phyloP scores from a whole-genome alignment of 148 eudicot species.

The Fagopyrum homotropicum region DNA sequence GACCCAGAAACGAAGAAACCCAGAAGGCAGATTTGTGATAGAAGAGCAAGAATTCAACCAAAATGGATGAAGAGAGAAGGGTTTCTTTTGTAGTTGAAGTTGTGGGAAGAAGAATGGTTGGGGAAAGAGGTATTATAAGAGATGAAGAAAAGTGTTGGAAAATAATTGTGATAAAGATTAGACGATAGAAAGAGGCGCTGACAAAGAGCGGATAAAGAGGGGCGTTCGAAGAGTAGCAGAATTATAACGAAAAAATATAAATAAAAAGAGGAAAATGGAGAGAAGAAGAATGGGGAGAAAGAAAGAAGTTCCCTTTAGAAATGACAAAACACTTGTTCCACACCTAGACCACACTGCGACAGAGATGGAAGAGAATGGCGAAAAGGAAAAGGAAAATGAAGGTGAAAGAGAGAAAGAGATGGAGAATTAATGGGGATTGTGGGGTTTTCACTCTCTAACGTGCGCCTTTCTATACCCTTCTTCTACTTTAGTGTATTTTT shows the following conservation, averaged over 20 bases:
- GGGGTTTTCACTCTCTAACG: constrained; percentile 3
- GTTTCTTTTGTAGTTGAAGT: not conserved
- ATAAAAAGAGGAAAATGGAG: not conserved
- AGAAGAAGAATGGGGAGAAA: not conserved
- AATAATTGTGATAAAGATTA: constrained; percentile 12
- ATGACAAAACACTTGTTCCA: constrained; percentile 9
- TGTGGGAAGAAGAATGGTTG: not conserved
- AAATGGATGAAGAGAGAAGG: not conserved
- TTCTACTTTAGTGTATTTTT: not conserved
- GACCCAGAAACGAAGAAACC: constrained; percentile 1
- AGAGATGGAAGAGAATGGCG: constrained; percentile 1
- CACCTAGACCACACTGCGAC: constrained; percentile 8
- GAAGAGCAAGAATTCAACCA: not conserved
- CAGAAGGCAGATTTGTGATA: not conserved
- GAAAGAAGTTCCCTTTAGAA: not conserved
- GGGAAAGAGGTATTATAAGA: not conserved
- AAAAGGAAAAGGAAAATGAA: constrained; percentile 3
- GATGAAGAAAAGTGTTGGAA: not conserved
- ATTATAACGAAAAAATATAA: not conserved
- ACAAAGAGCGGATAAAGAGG: constrained; percentile 13
- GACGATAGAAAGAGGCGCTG: constrained; percentile 13
- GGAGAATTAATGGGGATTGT: constrained; percentile 10
- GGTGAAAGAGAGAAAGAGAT: constrained; percentile 10
- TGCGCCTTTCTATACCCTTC: not conserved
- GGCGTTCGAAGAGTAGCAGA: not conserved